A percentile compares a stretch with the other conserved stretches of the same genome.
phyloP scores from a whole-genome alignment of 306 rosid genomes.

The Cucurbita moschata region DNA sequence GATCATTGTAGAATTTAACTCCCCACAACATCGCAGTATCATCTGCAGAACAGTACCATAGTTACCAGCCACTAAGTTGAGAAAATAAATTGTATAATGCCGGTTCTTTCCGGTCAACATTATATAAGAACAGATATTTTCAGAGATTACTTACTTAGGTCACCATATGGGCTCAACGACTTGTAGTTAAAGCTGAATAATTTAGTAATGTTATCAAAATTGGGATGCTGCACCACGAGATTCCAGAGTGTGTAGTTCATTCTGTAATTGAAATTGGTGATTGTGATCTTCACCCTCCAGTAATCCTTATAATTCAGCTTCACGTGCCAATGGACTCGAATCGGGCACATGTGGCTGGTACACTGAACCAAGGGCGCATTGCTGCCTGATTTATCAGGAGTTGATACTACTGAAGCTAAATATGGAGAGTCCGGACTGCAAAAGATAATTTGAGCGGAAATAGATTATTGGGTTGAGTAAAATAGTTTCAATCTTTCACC shows the following conservation, averaged over 20 bases:
- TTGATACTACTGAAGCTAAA: slow-evolving; percentile 57
- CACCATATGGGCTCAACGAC: slow-evolving; percentile 75
- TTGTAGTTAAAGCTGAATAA: slow-evolving; percentile 83
- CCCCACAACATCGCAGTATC: slow-evolving; percentile 97
- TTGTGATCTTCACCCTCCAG: slow-evolving; percentile 91
- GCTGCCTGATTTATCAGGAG: slow-evolving; percentile 31
- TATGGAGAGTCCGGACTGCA: slow-evolving; percentile 54
- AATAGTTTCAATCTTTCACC: not conserved
- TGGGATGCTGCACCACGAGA: slow-evolving; percentile 93
- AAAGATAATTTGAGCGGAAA: slow-evolving; percentile 6
- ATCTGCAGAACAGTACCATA: slow-evolving; percentile 37
- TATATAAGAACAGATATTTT: not conserved
- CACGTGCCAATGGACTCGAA: slow-evolving; percentile 98
- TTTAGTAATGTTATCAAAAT: slow-evolving; percentile 74
- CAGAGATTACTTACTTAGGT: slow-evolving; percentile 59
- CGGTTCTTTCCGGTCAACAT: not conserved
- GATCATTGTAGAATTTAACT: slow-evolving; percentile 77
- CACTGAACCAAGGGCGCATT: slow-evolving; percentile 71
- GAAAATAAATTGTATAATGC: not conserved
- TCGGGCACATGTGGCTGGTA: slow-evolving; percentile 93
- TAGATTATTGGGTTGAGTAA: not conserved
- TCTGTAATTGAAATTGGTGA: slow-evolving; percentile 89
- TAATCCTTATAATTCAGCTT: slow-evolving; percentile 91
- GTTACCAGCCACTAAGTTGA: not conserved
- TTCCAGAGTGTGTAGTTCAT: slow-evolving; percentile 92